A percentile compares a stretch with the other conserved stretches of the same genome.
These are phyloP conservation scores for Kuraishia hungarica DNA, from an alignment of 805 yeast genomes.

Conservation along the genomic window DNA sequence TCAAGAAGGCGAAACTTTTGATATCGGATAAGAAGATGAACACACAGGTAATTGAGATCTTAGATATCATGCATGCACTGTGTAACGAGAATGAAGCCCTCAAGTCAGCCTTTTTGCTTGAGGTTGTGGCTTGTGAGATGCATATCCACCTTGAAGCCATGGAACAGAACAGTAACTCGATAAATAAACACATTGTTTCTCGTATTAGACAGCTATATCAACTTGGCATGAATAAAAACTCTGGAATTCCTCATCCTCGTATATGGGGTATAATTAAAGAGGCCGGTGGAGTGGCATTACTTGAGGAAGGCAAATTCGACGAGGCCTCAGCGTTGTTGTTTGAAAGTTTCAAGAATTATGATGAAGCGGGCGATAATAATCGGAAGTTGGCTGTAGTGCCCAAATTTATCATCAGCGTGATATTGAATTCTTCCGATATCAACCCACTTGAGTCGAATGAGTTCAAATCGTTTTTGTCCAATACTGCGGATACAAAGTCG, in stretches of 20 bases:
- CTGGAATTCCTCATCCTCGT: slow-evolving; percentile 69
- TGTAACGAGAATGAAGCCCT: slow-evolving; percentile 33
- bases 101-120: slow-evolving; percentile 42
- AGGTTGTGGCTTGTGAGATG: slow-evolving; percentile 60
- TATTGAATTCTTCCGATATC: slow-evolving; percentile 56
- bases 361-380: slow-evolving; percentile 50
- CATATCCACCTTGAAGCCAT: slow-evolving; percentile 30
- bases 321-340: slow-evolving; percentile 41
- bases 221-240: slow-evolving; percentile 35
- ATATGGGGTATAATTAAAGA: slow-evolving; percentile 70
- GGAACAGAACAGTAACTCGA: slow-evolving; percentile 6
- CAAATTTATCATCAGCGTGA: slow-evolving; percentile 51
- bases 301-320: slow-evolving; percentile 51
- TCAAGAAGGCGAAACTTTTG: slow-evolving; percentile 32
- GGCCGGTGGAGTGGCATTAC: slow-evolving; percentile 64
- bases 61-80: slow-evolving; percentile 27
- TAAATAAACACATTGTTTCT: not conserved
- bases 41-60: slow-evolving; percentile 24
- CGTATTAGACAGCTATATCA: slow-evolving; percentile 40
- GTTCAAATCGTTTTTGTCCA: slow-evolving; percentile 29
- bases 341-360: slow-evolving; percentile 39
- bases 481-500: not conserved
- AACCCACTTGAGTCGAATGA: slow-evolving; percentile 71
- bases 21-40: slow-evolving; percentile 19
- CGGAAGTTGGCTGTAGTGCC: slow-evolving; percentile 50